Conservation (phyloP, 139 green algal species). For the Picochlorum sp. region DNA sequence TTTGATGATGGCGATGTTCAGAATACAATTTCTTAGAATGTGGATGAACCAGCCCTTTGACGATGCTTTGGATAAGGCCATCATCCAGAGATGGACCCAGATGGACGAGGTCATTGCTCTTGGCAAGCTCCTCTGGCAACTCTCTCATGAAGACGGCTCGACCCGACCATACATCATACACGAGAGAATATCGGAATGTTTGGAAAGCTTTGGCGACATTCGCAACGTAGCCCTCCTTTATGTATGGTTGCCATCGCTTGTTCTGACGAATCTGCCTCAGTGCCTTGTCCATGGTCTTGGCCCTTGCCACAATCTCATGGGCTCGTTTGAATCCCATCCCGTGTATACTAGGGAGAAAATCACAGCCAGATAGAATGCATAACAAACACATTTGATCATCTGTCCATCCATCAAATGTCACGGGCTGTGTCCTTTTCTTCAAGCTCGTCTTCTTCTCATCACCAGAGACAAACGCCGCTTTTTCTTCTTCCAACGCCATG, state of each 20-base stretch:
- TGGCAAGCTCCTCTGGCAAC: too few species aligned
- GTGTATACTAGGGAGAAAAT: conserved; percentile 18
- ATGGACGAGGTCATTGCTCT: too few species aligned
- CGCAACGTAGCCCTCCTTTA: conserved; percentile 6
- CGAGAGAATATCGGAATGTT: conserved; percentile 10
- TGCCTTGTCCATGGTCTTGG: not conserved
- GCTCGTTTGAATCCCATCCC: conserved; percentile 24
- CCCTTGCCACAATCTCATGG: conserved; percentile 9
- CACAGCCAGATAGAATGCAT: conserved; percentile 12
- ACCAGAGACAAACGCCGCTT: too few species aligned
- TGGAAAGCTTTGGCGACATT: not conserved
- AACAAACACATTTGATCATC: not conserved
- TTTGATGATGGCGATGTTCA: too few species aligned
- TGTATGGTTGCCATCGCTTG: not conserved
- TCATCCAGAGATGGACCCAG: too few species aligned
- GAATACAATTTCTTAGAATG: too few species aligned
- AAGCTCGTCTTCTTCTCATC: too few species aligned
- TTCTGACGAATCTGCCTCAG: not conserved
- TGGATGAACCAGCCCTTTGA: too few species aligned
- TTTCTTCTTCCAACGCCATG: not conserved
- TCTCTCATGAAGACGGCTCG: not conserved
- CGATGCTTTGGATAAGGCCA: too few species aligned
- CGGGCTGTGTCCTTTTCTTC: too few species aligned
- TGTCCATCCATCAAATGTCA: not conserved
- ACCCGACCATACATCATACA: conserved; percentile 3